Conservation (phyloP, 306 rosid genomes). For the Hippophae rhamnoides region DNA sequence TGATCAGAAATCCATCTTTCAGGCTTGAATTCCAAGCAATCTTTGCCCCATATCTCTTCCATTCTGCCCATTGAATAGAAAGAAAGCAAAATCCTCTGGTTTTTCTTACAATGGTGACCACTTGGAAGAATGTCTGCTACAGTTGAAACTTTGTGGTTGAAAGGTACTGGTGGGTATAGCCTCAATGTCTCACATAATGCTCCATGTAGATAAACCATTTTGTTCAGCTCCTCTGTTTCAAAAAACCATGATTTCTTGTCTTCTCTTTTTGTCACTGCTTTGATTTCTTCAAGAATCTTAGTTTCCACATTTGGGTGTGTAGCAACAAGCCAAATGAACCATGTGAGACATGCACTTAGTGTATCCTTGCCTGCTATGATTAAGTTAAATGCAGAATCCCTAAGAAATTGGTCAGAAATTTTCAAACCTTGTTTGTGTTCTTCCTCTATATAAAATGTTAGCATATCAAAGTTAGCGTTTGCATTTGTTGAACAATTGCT, state of each 20-base stretch:
- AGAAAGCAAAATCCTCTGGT: conserved; percentile 18
- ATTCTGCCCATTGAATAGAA: conserved; percentile 45
- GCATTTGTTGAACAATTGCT: neutral
- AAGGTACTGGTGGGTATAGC: conserved; percentile 45
- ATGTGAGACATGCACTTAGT: conserved; percentile 5
- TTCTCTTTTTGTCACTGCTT: neutral
- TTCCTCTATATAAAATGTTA: conserved; percentile 6
- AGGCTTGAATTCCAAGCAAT: conserved; percentile 49
- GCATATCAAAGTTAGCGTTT: conserved; percentile 5
- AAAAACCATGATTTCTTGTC: neutral
- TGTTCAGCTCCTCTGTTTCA: conserved; percentile 3
- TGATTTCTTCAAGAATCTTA: conserved; percentile 20
- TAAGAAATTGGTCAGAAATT: conserved; percentile 7
- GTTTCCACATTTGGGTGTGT: conserved; percentile 4
- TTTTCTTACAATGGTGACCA: conserved; percentile 24
- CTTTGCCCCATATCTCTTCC: conserved; percentile 48
- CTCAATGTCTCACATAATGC: conserved; percentile 42
- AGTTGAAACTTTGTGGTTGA: conserved; percentile 22
- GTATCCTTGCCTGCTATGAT: conserved; percentile 18
- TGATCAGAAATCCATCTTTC: conserved; percentile 46
- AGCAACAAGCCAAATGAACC: conserved; percentile 18
- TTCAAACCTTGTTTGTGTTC: neutral
- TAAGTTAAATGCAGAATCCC: conserved; percentile 11
- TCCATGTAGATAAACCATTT: conserved; percentile 37
- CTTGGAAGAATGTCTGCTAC: conserved; percentile 37